Conservation (phyloP, 177 flowering plant genomes). For the Tripterygium wilfordii region DNA sequence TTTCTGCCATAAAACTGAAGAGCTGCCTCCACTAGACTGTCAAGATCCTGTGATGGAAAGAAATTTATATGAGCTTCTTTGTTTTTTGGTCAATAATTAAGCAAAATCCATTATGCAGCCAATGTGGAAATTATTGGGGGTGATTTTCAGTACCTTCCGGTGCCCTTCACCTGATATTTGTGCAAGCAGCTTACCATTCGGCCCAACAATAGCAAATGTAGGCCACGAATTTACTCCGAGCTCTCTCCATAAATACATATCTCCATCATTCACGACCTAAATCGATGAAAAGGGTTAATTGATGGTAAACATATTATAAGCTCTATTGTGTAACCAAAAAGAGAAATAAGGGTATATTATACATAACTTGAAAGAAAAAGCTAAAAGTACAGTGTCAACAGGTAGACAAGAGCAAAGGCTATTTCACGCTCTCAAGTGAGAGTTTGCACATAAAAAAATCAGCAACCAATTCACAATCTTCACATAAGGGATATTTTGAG, state of each 20-base stretch:
- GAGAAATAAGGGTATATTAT: too few relatives aligned
- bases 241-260: slow-evolving; percentile 90
- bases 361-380: too few relatives aligned
- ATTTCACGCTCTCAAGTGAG: too few relatives aligned
- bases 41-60: slow-evolving; percentile 66
- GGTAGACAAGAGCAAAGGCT: too few relatives aligned
- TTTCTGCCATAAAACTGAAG: slow-evolving; percentile 75
- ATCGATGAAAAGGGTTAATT: not conserved
- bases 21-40: slow-evolving; percentile 88
- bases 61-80: not conserved
- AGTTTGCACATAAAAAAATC: too few relatives aligned
- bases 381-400: too few relatives aligned
- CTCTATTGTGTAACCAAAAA: too few relatives aligned
- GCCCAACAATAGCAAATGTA: slow-evolving; percentile 81
- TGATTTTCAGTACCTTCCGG: slow-evolving; percentile 88
- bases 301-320: not conserved
- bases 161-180: slow-evolving; percentile 93
- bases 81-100: too few relatives aligned
- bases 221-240: slow-evolving; percentile 97
- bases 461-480: too few relatives aligned
- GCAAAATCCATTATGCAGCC: too few relatives aligned
- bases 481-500: too few relatives aligned
- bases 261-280: slow-evolving; percentile 97
- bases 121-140: too few relatives aligned
- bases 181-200: slow-evolving; percentile 77